Conservation (phyloP, 2,329 filamentous ascomycete species). For the Sclerotinia trifoliorum region DNA sequence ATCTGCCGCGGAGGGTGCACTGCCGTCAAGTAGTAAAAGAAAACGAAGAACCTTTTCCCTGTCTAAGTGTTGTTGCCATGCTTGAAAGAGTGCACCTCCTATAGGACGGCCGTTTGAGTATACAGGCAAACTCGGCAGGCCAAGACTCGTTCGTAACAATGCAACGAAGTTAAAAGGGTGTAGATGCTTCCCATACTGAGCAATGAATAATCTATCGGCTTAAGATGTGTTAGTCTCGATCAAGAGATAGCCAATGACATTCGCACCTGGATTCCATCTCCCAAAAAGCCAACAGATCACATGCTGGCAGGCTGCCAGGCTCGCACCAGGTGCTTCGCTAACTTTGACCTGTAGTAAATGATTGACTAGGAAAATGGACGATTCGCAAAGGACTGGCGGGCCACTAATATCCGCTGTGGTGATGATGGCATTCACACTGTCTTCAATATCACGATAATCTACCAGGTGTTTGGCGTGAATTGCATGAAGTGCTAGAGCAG, state of each 20-base stretch:
- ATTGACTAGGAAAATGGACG: constrained; percentile 71
- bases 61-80: constrained; percentile 39
- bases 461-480: constrained; percentile 68
- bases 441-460: constrained; percentile 62
- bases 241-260: not conserved
- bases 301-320: constrained; percentile 65
- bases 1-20: not conserved
- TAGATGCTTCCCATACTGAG: constrained; percentile 61
- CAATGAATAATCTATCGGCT: constrained; percentile 68
- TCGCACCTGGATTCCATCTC: constrained; percentile 77
- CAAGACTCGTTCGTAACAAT: constrained; percentile 68
- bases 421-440: constrained; percentile 70
- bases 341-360: constrained; percentile 66
- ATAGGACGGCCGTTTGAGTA: constrained; percentile 24
- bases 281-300: constrained; percentile 79
- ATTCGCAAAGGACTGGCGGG: constrained; percentile 75
- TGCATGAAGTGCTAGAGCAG: constrained; percentile 65
- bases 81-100: constrained; percentile 37
- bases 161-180: constrained; percentile 65
- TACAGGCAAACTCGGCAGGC: constrained; percentile 41
- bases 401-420: constrained; percentile 78
- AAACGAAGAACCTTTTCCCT: constrained; percentile 52
- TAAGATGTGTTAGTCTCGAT: constrained; percentile 22
- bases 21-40: constrained; percentile 51
- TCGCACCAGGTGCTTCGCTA: constrained; percentile 65